Conservation (phyloP, 371 early-diverging fungal genomes). For the Zancudomyces culisetae region DNA sequence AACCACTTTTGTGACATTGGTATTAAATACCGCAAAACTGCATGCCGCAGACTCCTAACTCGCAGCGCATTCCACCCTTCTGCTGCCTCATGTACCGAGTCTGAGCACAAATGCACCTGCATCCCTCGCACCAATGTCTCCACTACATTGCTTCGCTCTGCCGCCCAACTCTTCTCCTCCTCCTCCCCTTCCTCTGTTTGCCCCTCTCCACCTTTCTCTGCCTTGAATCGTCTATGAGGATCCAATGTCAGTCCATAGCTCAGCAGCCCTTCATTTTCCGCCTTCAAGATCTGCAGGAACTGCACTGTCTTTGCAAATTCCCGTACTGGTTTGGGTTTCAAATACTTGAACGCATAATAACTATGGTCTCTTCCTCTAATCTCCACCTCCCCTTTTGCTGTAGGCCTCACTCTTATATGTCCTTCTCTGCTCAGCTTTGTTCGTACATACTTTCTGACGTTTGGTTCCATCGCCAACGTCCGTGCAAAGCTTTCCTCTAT, state of each 20-base stretch:
- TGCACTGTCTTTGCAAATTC: slow-evolving; percentile 44
- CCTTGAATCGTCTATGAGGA: slow-evolving; percentile 26
- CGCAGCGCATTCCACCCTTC: slow-evolving; percentile 67
- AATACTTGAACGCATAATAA: slow-evolving; percentile 67
- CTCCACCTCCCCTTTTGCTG: slow-evolving; percentile 49
- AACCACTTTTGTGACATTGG: slow-evolving; percentile 55
- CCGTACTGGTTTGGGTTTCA: slow-evolving; percentile 51
- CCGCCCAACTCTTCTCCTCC: slow-evolving; percentile 6
- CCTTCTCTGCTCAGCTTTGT: slow-evolving; percentile 44
- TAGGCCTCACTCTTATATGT: slow-evolving; percentile 56
- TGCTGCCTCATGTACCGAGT: slow-evolving; percentile 27
- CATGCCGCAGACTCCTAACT: slow-evolving; percentile 34
- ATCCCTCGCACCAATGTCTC: slow-evolving; percentile 5
- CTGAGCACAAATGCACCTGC: slow-evolving; percentile 4
- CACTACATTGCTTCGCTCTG: slow-evolving; percentile 8
- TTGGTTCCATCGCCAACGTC: slow-evolving; percentile 64
- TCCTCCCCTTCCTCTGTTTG: slow-evolving; percentile 5
- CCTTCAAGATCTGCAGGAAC: slow-evolving; percentile 56
- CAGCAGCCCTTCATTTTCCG: slow-evolving; percentile 56
- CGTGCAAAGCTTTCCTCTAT: slow-evolving; percentile 51
- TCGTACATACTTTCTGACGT: slow-evolving; percentile 61
- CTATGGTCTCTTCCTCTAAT: slow-evolving; percentile 62
- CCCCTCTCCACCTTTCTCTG: slow-evolving; percentile 8
- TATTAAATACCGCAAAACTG: slow-evolving; percentile 41
- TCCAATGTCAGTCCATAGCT: slow-evolving; percentile 40